A percentile compares a stretch with the other conserved stretches of the same genome.
Conservation (phyloP, 2,329 filamentous ascomycete species). For the Pseudopithomyces maydicus region DNA sequence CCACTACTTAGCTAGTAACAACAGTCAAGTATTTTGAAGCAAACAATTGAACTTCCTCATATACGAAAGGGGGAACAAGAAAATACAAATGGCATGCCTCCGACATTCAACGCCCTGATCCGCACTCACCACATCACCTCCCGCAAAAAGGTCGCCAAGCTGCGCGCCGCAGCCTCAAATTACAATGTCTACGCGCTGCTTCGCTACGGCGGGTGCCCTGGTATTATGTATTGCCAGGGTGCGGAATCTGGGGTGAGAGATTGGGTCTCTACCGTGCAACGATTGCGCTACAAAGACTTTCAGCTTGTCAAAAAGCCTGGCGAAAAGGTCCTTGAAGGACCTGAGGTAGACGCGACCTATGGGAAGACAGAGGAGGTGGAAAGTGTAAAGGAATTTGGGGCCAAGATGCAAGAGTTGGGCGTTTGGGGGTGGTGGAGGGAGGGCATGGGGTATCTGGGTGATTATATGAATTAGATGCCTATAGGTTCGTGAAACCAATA, state of each 20-base stretch:
- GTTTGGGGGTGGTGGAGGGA: conserved; percentile 69
- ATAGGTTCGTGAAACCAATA: no score
- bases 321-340: conserved; percentile 23
- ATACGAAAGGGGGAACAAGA: background rate
- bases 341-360: conserved; percentile 13
- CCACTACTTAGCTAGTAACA: no score
- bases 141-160: conserved; percentile 70
- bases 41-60: background rate
- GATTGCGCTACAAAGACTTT: conserved; percentile 74
- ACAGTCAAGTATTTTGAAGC: no score
- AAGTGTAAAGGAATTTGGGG: conserved; percentile 68
- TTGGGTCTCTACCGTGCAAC: conserved; percentile 69
- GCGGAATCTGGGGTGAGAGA: conserved; percentile 59
- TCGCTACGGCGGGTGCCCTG: conserved; percentile 70
- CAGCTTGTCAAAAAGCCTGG: conserved; percentile 64
- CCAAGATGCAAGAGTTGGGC: conserved; percentile 64
- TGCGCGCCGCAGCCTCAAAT: conserved; percentile 68
- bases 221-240: conserved; percentile 79
- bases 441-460: conserved; percentile 63
- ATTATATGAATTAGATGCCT: no score
- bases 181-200: conserved; percentile 68
- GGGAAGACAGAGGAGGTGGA: conserved; percentile 61
- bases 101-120: conserved; percentile 65
- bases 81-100: conserved; percentile 24
- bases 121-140: conserved; percentile 83